These are phyloP conservation scores for Erodium chrysanthum DNA, from an alignment of 441 rosid species.

Conservation along the genomic window DNA sequence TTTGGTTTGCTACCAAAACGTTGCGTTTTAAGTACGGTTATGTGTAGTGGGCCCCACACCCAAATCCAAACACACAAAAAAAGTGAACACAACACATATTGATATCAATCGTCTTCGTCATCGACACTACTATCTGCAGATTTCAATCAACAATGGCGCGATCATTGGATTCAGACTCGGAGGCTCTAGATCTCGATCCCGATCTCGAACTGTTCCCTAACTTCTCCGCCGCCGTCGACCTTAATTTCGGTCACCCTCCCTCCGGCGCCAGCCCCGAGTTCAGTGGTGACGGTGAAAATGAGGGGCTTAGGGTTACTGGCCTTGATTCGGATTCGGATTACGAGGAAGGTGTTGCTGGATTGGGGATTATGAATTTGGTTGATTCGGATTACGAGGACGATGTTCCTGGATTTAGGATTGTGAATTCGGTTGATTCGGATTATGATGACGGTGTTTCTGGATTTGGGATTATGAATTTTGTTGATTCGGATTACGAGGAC, in stretches of 20 bases:
- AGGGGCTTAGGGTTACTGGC: slow-evolving; percentile 20
- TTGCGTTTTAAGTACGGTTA: not conserved
- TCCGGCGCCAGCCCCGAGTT: not conserved
- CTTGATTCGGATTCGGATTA: slow-evolving; percentile 20
- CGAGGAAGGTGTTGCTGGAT: not conserved
- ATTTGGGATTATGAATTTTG: slow-evolving; percentile 11
- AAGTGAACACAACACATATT: not conserved
- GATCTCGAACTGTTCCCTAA: not conserved
- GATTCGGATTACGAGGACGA: not conserved
- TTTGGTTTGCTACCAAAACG: too few relatives aligned
- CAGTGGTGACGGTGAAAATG: slow-evolving; percentile 5
- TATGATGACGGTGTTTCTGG: not conserved
- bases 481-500: too few relatives aligned
- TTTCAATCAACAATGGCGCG: not conserved
- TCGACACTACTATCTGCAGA: not conserved
- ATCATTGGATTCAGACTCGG: not conserved
- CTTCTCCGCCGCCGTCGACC: not conserved
- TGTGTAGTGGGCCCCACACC: not conserved
- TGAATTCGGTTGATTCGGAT: slow-evolving; percentile 7
- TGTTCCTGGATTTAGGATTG: slow-evolving; percentile 6
- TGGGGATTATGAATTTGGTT: slow-evolving; percentile 12
- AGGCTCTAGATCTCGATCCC: not conserved
- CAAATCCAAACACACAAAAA: not conserved
- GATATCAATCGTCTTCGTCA: not conserved
- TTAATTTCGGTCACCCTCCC: not conserved